Conservation (phyloP, 306 rosid species). For the Ammopiptanthus mongolicus region DNA sequence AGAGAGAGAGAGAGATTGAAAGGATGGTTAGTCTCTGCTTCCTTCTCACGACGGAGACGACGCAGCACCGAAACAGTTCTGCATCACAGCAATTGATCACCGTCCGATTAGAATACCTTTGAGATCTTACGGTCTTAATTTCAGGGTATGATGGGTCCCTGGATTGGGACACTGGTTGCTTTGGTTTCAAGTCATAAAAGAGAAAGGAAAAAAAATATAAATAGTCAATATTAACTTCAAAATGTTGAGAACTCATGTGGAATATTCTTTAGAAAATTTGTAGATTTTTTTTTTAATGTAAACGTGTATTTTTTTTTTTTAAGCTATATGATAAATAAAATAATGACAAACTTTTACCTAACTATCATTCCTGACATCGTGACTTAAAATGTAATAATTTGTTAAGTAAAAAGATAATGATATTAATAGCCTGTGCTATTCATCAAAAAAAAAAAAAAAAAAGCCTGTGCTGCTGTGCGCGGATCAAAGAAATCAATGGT, state of each 20-base stretch:
- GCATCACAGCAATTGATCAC: neutral
- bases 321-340: too few relatives aligned
- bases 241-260: neutral
- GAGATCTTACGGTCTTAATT: slow-evolving; percentile 21
- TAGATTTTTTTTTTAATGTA: too few relatives aligned
- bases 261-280: slow-evolving; percentile 3
- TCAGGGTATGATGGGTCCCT: neutral
- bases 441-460: too few relatives aligned
- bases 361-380: too few relatives aligned
- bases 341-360: too few relatives aligned
- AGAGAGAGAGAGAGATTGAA: neutral
- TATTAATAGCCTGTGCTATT: too few relatives aligned
- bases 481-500: too few relatives aligned
- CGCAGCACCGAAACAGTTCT: slow-evolving; percentile 21
- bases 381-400: too few relatives aligned
- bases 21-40: slow-evolving; percentile 24
- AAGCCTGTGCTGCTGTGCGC: too few relatives aligned
- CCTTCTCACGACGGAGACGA: slow-evolving; percentile 36
- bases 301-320: too few relatives aligned
- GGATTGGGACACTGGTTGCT: neutral
- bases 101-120: slow-evolving; percentile 14
- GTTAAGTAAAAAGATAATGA: too few relatives aligned
- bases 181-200: slow-evolving; percentile 23
- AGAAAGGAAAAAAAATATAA: neutral
- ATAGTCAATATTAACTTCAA: neutral